Evolutionary conservation across 495 filamentous ascomycete genomes (phyloP), one percentile per base, ranked within the genome.

Genomic region (Chaetomidium leptoderma): DNA sequence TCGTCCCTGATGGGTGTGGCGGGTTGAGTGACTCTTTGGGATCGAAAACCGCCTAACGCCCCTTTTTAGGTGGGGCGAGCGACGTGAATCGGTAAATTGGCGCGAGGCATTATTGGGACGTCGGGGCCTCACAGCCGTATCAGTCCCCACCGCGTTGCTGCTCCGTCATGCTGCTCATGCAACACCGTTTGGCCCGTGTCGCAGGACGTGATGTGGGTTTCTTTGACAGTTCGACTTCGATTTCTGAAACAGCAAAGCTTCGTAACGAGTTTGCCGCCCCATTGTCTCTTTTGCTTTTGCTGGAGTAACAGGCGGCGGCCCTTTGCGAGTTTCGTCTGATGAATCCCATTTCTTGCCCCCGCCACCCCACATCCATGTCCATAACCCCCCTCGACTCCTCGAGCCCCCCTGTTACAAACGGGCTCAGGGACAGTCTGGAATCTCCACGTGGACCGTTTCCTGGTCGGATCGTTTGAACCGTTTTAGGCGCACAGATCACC

Each of bases 171-270:
- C n/a, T n/a, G n/a, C n/a, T 42, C n/a, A 42, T 44, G 42, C 57
- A 26, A 42, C 19, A 32, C 50, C 33, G 51, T 48, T 51, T 46
- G 35, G 42, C 37, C 45, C 19, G 45, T 49, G 60, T 61, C 54
- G 62, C 59, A 64, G 60, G 59, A 52, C 55, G 30, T 32, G 53
- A 55, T 49, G 33, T n/a, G 47, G 48, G 32, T 21, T 37, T 43
- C 33, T 32, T 32, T n/a, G n/a, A n/a, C n/a, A n/a, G n/a, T n/a
- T n/a, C 23, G 52, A 37, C 50, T 37, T 19, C 36, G 52, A 24
- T 40, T 55, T 49, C 63, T 68, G 66, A 68, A 64, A 68, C 66
- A 56, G 24, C 43, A 57, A 49, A 19, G 39, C 32, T 44, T 45
- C 26, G 40, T 36, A 29, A 52, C 32, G 32, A 46, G 40, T 30